These are phyloP conservation scores for Aspergillus carlsbadensis DNA, from an alignment of 495 filamentous ascomycete species.

Conservation along the genomic window DNA sequence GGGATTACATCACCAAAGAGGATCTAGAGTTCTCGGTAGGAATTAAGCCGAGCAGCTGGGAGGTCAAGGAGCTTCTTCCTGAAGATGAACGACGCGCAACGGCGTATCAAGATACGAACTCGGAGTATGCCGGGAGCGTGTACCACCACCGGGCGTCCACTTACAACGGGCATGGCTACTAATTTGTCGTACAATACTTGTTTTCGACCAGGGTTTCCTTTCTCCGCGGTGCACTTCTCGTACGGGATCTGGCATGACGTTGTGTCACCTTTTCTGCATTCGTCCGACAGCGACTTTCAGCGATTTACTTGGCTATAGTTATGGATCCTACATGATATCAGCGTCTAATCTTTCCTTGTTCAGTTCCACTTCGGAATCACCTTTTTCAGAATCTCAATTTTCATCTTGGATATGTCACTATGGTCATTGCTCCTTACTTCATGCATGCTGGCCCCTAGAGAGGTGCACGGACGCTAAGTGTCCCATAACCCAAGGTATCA, in stretches of 20 bases:
- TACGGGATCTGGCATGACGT: too few species aligned
- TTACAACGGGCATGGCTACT: constrained; percentile 37
- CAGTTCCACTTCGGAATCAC: not conserved
- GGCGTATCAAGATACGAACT: constrained; percentile 66
- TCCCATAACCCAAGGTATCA: too few species aligned
- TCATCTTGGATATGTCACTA: too few species aligned
- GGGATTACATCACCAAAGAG: constrained; percentile 98
- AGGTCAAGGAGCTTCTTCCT: constrained; percentile 91
- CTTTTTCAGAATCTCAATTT: too few species aligned
- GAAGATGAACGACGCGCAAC: constrained; percentile 84
- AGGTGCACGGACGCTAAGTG: too few species aligned
- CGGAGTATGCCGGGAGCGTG: constrained; percentile 60
- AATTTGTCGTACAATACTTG: constrained; percentile 8
- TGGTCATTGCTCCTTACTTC: too few species aligned
- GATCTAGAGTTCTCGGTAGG: constrained; percentile 98
- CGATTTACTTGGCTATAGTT: not conserved
- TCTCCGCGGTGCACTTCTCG: too few species aligned
- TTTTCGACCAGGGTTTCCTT: not conserved
- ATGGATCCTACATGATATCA: not conserved
- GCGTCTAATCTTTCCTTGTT: not conserved
- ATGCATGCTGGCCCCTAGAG: too few species aligned
- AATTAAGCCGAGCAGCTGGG: constrained; percentile 93
- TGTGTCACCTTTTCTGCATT: too few species aligned
- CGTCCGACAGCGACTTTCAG: too few species aligned
- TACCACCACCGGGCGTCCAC: constrained; percentile 51